Evolutionary conservation across 2,329 filamentous ascomycete species (phyloP).

Genomic region (Eutypella sp.): DNA sequence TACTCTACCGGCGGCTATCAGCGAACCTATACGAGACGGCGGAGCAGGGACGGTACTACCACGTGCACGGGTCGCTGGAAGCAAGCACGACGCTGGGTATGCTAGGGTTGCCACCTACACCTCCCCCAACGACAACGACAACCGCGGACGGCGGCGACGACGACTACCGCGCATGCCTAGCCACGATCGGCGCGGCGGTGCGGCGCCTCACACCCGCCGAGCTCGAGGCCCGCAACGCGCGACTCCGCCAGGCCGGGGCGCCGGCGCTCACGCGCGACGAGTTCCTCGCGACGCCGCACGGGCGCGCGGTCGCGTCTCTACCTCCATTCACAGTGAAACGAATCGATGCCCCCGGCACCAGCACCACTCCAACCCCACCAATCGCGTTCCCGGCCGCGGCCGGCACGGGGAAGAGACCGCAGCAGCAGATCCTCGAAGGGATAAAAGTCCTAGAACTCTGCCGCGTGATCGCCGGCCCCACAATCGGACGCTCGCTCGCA

Average conservation of each 20-base stretch:
- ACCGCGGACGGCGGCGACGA: too few species aligned
- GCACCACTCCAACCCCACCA: slow-evolving; percentile 36
- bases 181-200: slow-evolving; percentile 55
- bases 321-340: slow-evolving; percentile 46
- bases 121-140: slow-evolving; percentile 56
- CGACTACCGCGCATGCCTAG: slow-evolving; percentile 54
- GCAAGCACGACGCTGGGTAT: slow-evolving; percentile 65
- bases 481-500: slow-evolving; percentile 65
- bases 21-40: slow-evolving; percentile 68
- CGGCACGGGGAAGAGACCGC: slow-evolving; percentile 23
- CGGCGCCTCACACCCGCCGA: slow-evolving; percentile 48
- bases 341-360: slow-evolving; percentile 43
- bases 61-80: slow-evolving; percentile 71
- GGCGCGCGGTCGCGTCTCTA: slow-evolving; percentile 33
- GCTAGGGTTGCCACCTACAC: slow-evolving; percentile 61
- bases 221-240: slow-evolving; percentile 53
- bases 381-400: not conserved
- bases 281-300: slow-evolving; percentile 53
- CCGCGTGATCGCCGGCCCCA: slow-evolving; percentile 71
- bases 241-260: slow-evolving; percentile 54
- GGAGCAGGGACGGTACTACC: slow-evolving; percentile 62
- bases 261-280: slow-evolving; percentile 54
- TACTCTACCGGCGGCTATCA: slow-evolving; percentile 65
- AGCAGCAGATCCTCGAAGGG: slow-evolving; percentile 44
- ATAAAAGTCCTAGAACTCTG: slow-evolving; percentile 71